Conservation (phyloP, 2,329 filamentous ascomycete genomes). For the Microsporum canis region DNA sequence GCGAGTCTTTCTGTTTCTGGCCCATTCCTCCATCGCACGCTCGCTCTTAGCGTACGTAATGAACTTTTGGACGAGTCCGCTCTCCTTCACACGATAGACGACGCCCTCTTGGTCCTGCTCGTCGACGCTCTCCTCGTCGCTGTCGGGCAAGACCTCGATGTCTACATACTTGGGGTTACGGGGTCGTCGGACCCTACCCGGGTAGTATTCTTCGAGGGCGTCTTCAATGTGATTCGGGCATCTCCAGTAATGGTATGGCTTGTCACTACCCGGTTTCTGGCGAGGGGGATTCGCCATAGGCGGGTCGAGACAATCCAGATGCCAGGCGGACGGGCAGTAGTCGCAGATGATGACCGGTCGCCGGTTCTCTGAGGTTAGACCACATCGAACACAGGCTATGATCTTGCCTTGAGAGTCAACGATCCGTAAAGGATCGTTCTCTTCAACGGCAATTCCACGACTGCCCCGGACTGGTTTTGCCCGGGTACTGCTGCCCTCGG, state of each 20-base stretch:
- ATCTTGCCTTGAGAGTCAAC: slow-evolving; percentile 61
- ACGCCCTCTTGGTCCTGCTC: slow-evolving; percentile 52
- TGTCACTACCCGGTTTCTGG: slow-evolving; percentile 35
- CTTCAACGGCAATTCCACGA: background rate
- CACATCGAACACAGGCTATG: slow-evolving; percentile 68
- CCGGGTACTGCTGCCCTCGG: slow-evolving; percentile 10
- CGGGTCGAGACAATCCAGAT: slow-evolving; percentile 82
- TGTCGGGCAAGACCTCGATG: slow-evolving; percentile 49
- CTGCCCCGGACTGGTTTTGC: background rate
- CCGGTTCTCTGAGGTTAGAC: slow-evolving; percentile 50
- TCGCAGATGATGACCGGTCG: slow-evolving; percentile 79
- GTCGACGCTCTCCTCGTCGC: slow-evolving; percentile 45
- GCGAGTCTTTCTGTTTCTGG: background rate
- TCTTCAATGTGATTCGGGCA: slow-evolving; percentile 82
- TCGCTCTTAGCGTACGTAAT: slow-evolving; percentile 48
- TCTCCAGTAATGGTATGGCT: slow-evolving; percentile 62
- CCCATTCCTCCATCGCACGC: slow-evolving; percentile 1
- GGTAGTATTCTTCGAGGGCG: slow-evolving; percentile 41
- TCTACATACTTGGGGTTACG: slow-evolving; percentile 51
- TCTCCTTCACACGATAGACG: slow-evolving; percentile 52
- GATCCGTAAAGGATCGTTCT: background rate
- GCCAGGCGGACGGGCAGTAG: slow-evolving; percentile 71
- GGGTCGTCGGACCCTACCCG: slow-evolving; percentile 14
- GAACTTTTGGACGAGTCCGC: slow-evolving; percentile 60
- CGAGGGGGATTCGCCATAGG: slow-evolving; percentile 69